Percentiles rank a stretch among this genome's conserved stretches.
Conservation (phyloP, 2,329 filamentous ascomycete species). For the Pestalotiopsis sp. region DNA sequence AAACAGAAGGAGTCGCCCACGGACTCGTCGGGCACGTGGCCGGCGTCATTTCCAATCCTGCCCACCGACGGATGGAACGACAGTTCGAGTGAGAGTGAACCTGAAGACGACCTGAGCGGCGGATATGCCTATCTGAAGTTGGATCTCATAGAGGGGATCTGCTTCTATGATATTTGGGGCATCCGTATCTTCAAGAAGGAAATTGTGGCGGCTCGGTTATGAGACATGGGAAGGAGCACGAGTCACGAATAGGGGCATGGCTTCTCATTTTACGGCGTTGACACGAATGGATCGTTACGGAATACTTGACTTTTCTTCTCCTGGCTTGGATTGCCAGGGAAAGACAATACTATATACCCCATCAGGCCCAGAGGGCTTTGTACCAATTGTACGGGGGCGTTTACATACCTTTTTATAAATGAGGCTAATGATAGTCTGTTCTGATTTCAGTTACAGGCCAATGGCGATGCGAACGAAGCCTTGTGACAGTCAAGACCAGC, state of each 20-base stretch:
- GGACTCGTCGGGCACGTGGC: conserved; percentile 13
- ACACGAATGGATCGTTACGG: neutral
- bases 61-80: conserved; percentile 28
- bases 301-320: neutral
- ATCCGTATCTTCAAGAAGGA: conserved; percentile 62
- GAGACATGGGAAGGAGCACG: conserved; percentile 11
- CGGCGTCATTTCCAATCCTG: conserved; percentile 25
- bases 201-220: conserved; percentile 44
- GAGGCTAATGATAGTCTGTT: neutral
- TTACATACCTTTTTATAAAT: neutral
- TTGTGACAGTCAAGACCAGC: too few relatives aligned
- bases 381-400: neutral
- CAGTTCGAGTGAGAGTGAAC: conserved; percentile 31
- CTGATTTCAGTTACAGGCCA: neutral
- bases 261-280: conserved; percentile 3
- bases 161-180: conserved; percentile 45
- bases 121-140: conserved; percentile 28
- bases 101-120: conserved; percentile 31
- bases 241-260: neutral
- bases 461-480: neutral
- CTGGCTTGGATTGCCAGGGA: neutral
- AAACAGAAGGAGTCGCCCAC: conserved; percentile 38
- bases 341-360: neutral
- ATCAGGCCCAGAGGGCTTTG: neutral
- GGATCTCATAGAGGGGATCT: conserved; percentile 37